phyloP scores from a whole-genome alignment of 192 early-diverging fungal species.

The Powellomyces hirtus region DNA sequence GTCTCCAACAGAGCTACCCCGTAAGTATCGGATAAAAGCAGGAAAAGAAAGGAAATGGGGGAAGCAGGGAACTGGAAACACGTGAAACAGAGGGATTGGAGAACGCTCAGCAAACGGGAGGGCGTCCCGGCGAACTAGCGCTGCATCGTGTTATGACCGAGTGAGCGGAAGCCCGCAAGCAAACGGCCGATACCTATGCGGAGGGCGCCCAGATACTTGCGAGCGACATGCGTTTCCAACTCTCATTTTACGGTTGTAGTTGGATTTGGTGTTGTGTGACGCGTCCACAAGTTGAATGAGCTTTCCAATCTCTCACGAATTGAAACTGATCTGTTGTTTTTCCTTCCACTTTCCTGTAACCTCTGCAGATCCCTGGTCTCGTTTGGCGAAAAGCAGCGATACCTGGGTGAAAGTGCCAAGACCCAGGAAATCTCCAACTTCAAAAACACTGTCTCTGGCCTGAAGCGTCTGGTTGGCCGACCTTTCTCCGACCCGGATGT shows the following conservation, averaged over 20 bases:
- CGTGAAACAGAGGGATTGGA: too few relatives aligned
- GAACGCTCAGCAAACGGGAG: too few relatives aligned
- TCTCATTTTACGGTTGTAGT: too few relatives aligned
- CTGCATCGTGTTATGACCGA: too few relatives aligned
- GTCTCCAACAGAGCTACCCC: constrained; percentile 95
- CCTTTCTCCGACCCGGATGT: constrained; percentile 82
- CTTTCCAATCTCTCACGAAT: neutral
- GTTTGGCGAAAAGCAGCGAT: constrained; percentile 93
- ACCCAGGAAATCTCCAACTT: constrained; percentile 92
- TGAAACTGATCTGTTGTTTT: neutral
- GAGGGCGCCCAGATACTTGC: too few relatives aligned
- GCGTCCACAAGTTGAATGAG: neutral
- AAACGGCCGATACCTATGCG: too few relatives aligned
- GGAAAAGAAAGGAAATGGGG: neutral
- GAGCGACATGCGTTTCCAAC: too few relatives aligned
- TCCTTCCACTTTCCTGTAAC: neutral
- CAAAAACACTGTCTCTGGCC: constrained; percentile 85
- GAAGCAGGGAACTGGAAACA: too few relatives aligned
- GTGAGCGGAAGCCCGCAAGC: too few relatives aligned
- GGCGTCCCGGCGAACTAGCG: too few relatives aligned
- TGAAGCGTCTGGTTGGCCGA: constrained; percentile 92
- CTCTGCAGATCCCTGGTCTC: constrained; percentile 77
- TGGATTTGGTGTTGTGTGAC: too few relatives aligned
- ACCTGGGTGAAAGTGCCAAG: constrained; percentile 92
- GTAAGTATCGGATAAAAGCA: constrained; percentile 48